Conservation (phyloP, 768 basidiomycete genomes). For the Pleurotus cornucopiae region DNA sequence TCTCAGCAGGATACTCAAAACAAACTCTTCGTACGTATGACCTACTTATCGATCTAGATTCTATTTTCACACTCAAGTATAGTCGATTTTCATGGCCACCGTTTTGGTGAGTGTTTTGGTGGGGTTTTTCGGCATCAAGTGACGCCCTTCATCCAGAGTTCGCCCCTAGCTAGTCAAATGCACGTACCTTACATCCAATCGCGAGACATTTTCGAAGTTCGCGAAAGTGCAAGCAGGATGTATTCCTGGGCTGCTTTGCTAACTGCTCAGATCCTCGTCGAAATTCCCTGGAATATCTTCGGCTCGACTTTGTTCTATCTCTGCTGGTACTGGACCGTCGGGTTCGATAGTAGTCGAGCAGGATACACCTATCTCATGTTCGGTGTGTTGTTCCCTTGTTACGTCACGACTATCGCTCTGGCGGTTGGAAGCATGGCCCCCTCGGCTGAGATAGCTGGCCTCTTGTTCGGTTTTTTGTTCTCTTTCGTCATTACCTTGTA, state of each 20-base stretch:
- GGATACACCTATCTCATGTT: slow-evolving; percentile 59
- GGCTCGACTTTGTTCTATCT: slow-evolving; percentile 57
- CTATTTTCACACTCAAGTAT: slow-evolving; percentile 1
- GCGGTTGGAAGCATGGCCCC: slow-evolving; percentile 45
- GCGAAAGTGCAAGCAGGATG: slow-evolving; percentile 63
- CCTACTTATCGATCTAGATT: too few species aligned
- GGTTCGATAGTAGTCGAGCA: slow-evolving; percentile 47
- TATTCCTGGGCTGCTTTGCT: slow-evolving; percentile 58
- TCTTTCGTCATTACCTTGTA: slow-evolving; percentile 44
- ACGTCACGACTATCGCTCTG: slow-evolving; percentile 41
- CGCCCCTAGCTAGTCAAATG: slow-evolving; percentile 58
- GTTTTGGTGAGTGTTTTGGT: slow-evolving; percentile 24
- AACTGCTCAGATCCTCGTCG: slow-evolving; percentile 50
- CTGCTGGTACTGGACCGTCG: slow-evolving; percentile 71
- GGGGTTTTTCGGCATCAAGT: too few species aligned
- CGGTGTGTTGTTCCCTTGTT: slow-evolving; percentile 51
- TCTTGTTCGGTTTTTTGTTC: slow-evolving; percentile 40
- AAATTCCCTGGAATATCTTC: slow-evolving; percentile 59
- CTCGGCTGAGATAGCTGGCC: slow-evolving; percentile 38
- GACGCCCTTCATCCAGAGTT: slow-evolving; percentile 18
- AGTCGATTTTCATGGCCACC: slow-evolving; percentile 56
- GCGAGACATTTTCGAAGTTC: slow-evolving; percentile 60
- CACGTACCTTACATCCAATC: slow-evolving; percentile 57
- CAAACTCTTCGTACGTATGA: too few species aligned
- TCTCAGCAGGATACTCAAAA: slow-evolving; percentile 58